phyloP scores from a whole-genome alignment of 139 green algal genomes.

The Pseudopediastrum boryanum region DNA sequence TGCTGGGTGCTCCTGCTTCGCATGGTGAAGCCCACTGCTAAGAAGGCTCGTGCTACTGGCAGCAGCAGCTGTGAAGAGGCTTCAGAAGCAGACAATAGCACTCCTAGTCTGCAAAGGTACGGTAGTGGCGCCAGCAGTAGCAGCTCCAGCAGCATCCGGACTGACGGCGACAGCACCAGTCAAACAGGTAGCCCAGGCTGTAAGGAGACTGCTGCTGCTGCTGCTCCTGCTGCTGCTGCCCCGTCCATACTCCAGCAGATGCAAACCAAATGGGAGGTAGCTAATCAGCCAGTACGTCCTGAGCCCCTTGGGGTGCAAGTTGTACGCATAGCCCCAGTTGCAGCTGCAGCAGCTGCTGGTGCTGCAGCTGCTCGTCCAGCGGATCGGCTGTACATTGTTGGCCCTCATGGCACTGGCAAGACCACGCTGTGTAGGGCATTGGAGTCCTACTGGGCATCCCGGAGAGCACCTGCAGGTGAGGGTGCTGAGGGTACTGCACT shows the following conservation, averaged over 20 bases:
- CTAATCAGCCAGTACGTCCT: neutral
- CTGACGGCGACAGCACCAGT: neutral
- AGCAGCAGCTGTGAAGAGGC: neutral
- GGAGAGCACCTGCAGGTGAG: neutral
- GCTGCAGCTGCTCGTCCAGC: neutral
- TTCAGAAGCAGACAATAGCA: neutral
- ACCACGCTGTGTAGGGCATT: slow-evolving; percentile 2
- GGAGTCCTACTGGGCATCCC: neutral
- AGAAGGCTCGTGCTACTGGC: neutral
- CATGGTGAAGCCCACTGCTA: neutral
- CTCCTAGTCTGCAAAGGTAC: too few species aligned
- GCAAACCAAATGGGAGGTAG: neutral
- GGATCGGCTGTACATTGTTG: neutral
- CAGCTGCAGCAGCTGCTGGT: neutral
- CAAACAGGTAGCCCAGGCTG: too few species aligned
- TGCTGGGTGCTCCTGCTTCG: neutral
- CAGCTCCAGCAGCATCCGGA: neutral
- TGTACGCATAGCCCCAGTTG: too few species aligned
- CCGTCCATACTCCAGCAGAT: neutral
- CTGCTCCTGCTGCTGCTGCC: too few species aligned
- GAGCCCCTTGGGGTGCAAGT: too few species aligned
- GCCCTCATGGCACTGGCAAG: neutral
- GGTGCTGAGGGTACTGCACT: too few species aligned
- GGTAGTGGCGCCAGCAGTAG: neutral
- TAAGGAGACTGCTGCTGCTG: too few species aligned